Evolutionary conservation across 2,329 filamentous ascomycete species (phyloP), one percentile per base, ranked within the genome.

Genomic region (Trichoderma sp.): DNA sequence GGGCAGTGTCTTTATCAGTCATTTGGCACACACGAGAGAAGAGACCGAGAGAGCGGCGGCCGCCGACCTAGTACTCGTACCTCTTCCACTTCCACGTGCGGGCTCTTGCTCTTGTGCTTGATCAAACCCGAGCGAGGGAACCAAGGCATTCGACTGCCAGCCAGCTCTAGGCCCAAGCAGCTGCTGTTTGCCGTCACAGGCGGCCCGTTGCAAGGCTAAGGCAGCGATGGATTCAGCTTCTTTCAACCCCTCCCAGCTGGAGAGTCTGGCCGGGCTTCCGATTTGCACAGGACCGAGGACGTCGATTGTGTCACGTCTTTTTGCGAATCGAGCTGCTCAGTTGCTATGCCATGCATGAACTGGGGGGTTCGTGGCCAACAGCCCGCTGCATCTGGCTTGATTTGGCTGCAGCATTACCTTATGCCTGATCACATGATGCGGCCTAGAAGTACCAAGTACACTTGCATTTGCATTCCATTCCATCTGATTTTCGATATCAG

Each of bases 341-440:
- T 35, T 71, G 45, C 60, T 50, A 18, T 62, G 67, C 33, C 45
- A 71, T 60, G 67, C 74, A 60, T 76, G 56, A 64, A 56, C 41
- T 68, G 69, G 74, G 60, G 60, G 75, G 69, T 66, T 66, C 24
- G 74, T 71, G 60, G 59, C 66, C 73, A 14, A 53, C 50, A 56
- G 50, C 29, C 59, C 29, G 74, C 66, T 77, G 74, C 74, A 68
- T 71, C 73, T 62, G 72, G 56, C 76, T 76, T 76, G 76, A 79
- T 79, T 75, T 66, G 74, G 67, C 74, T 56, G 50, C 21, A 38
- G 50, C 50, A 56, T 56, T 56, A 56, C 50, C 24, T 27, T 71
- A 60, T 56, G 35, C 27, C 38, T 38, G 69, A 79, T 79, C 77
- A 78, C 77, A 78, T 78, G 77, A 79, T 79, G 76, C 69, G 59